phyloP scores from a whole-genome alignment of 2,329 filamentous ascomycete genomes.

The Emergomyces pasteurianus region DNA sequence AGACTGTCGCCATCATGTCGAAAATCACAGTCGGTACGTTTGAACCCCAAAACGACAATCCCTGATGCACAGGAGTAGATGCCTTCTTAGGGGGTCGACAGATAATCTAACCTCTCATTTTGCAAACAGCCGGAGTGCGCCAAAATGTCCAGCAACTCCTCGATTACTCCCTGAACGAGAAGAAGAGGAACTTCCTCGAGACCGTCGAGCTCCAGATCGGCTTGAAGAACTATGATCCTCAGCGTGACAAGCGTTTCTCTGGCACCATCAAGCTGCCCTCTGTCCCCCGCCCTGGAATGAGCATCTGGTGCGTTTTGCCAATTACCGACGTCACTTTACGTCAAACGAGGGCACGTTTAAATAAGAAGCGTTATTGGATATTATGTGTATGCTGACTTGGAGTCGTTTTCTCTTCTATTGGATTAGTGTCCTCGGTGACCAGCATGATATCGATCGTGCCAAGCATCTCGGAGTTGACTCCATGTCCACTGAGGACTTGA shows the following conservation, averaged over 20 bases:
- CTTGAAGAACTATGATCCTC: slow-evolving; percentile 97
- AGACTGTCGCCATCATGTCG: slow-evolving; percentile 58
- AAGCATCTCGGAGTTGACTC: slow-evolving; percentile 98
- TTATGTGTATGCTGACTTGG: slow-evolving; percentile 8
- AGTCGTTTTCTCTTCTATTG: slow-evolving; percentile 4
- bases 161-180: slow-evolving; percentile 86
- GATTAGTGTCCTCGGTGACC: slow-evolving; percentile 65
- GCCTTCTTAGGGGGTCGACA: slow-evolving; percentile 1
- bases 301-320: slow-evolving; percentile 53
- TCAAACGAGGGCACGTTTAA: background rate
- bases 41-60: background rate
- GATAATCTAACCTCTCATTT: background rate
- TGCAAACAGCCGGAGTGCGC: slow-evolving; percentile 69
- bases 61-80: background rate
- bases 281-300: slow-evolving; percentile 84
- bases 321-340: background rate
- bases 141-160: slow-evolving; percentile 86
- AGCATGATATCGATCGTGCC: slow-evolving; percentile 99
- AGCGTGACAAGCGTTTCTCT: slow-evolving; percentile 99
- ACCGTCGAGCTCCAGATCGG: slow-evolving; percentile 76
- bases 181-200: slow-evolving; percentile 98
- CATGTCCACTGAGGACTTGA: slow-evolving; percentile 97
- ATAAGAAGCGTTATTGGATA: background rate
- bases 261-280: slow-evolving; percentile 93
- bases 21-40: slow-evolving; percentile 47